Evolutionary conservation across 306 rosid genomes (phyloP).

Genomic region (Herpetospermum pedunculosum): DNA sequence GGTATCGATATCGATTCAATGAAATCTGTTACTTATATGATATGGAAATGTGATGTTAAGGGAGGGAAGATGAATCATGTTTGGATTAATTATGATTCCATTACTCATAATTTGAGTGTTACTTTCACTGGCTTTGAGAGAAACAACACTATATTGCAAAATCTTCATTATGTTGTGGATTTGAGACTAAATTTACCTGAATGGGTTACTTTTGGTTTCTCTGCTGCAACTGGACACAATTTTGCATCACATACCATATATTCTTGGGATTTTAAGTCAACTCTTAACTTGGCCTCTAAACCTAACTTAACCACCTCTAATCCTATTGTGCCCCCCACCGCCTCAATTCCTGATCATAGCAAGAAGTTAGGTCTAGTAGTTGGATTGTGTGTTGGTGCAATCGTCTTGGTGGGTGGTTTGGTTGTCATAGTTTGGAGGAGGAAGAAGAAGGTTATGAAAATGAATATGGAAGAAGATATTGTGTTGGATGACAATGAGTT

Average conservation of each 20-base stretch:
- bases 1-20: constrained; percentile 32
- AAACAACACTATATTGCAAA: neutral
- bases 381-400: neutral
- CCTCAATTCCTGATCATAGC: neutral
- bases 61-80: constrained; percentile 15
- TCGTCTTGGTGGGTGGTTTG: neutral
- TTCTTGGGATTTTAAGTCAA: constrained; percentile 13
- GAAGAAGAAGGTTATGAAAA: neutral
- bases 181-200: constrained; percentile 14
- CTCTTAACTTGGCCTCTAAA: no score
- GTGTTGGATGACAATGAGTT: constrained; percentile 2
- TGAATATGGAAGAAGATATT: neutral
- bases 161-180: constrained; percentile 6
- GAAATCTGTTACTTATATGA: constrained; percentile 5
- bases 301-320: no score
- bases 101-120: constrained; percentile 20
- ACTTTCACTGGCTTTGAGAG: constrained; percentile 9
- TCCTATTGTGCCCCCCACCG: no score
- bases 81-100: constrained; percentile 22
- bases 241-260: neutral
- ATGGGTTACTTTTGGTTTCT: constrained; percentile 17
- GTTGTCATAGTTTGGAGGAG: neutral
- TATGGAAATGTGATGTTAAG: constrained; percentile 16
- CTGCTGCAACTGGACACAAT: constrained; percentile 3
- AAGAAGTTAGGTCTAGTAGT: neutral